Conservation (phyloP, 2,329 filamentous ascomycete species). For the Paramyrothecium sp. region DNA sequence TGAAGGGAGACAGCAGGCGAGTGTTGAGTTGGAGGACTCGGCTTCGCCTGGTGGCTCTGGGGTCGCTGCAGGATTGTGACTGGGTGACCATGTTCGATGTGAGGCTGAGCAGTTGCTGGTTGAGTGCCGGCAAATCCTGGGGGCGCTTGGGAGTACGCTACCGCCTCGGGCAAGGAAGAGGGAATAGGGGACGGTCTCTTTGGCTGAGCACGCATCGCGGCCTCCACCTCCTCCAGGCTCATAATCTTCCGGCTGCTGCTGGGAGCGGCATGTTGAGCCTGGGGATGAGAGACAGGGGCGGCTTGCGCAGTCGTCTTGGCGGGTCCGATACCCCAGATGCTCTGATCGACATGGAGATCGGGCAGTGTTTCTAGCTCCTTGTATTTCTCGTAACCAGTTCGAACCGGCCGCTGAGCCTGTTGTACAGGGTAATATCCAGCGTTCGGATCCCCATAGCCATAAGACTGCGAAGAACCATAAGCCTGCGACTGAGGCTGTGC, state of each 20-base stretch:
- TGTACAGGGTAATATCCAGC: constrained; percentile 24
- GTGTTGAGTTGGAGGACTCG: constrained; percentile 31
- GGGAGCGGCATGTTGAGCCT: constrained; percentile 19
- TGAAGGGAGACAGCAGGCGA: constrained; percentile 16
- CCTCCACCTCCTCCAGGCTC: constrained; percentile 96
- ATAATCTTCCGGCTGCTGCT: constrained; percentile 70
- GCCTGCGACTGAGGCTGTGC: constrained; percentile 32
- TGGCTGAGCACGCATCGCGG: constrained; percentile 76
- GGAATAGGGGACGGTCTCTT: constrained; percentile 40
- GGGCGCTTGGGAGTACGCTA: constrained; percentile 22
- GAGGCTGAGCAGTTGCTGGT: constrained; percentile 30
- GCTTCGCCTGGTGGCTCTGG: constrained; percentile 38
- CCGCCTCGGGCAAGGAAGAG: constrained; percentile 29
- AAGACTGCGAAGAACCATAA: constrained; percentile 24
- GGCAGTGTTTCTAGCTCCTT: constrained; percentile 80
- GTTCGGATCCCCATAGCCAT: constrained; percentile 31
- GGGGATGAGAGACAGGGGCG: constrained; percentile 24
- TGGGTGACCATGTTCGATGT: constrained; percentile 42
- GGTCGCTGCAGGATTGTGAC: constrained; percentile 57
- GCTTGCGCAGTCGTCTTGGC: constrained; percentile 36
- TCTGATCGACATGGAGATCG: constrained; percentile 88
- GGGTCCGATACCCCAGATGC: constrained; percentile 81
- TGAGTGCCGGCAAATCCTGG: constrained; percentile 20
- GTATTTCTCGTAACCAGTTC: constrained; percentile 91
- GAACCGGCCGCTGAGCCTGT: constrained; percentile 54